Evolutionary conservation across 108 stramenopile species (phyloP).

Genomic region (Skeletonema potamos): DNA sequence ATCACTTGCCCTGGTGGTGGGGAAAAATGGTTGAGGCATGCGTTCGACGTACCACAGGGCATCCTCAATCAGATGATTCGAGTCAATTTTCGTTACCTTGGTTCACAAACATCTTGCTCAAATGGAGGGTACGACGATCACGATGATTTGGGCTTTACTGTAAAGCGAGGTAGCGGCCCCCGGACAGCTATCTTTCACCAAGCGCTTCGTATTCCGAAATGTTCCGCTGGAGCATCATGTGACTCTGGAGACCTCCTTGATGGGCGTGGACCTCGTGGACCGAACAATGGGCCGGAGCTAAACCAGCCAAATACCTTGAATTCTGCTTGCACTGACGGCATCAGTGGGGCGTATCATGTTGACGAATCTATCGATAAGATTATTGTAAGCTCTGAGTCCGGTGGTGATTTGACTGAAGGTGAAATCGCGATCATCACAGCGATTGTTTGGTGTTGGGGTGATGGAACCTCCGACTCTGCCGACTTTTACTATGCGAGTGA

Average conservation of each 20-base stretch:
- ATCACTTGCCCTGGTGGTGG: not conserved
- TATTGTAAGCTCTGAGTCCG: not conserved
- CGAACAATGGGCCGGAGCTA: not conserved
- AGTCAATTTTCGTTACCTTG: slow-evolving; percentile 15
- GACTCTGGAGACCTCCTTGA: slow-evolving; percentile 2
- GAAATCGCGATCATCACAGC: not conserved
- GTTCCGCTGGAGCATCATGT: not conserved
- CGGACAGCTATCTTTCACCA: not conserved
- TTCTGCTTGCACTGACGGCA: slow-evolving; percentile 4
- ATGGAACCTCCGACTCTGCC: not conserved
- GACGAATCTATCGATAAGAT: slow-evolving; percentile 27
- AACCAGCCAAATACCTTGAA: slow-evolving; percentile 10
- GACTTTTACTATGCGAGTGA: not conserved
- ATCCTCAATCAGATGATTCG: slow-evolving; percentile 7
- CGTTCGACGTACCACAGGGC: slow-evolving; percentile 5
- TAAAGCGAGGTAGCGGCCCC: not conserved
- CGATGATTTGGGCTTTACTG: slow-evolving; percentile 22
- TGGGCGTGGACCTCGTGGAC: slow-evolving; percentile 7
- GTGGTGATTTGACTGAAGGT: not conserved
- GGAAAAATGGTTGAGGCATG: not conserved
- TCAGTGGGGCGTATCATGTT: not conserved
- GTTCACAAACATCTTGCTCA: not conserved
- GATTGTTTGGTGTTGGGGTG: not conserved
- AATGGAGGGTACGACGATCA: slow-evolving; percentile 14
- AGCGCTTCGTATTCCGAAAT: not conserved